Base-by-base conservation (phyloP, 805 yeast species). In the Cyberlindnera euphorbiiphila region DNA sequence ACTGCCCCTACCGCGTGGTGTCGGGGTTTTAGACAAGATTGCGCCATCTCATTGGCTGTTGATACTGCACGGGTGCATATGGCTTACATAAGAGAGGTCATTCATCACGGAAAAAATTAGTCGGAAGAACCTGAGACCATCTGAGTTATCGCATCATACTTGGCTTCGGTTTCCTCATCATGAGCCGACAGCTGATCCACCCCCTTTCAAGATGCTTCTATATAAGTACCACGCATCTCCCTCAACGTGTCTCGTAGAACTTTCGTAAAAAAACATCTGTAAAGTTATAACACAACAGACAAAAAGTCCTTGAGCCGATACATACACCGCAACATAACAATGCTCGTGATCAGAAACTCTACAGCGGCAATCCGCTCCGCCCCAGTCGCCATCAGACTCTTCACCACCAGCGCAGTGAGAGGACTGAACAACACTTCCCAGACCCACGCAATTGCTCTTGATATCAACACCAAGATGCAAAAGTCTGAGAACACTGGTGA, bases 401-500 rank as follows among this genome's bases (percentile, higher is more conserved):
- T 42, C 34, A 23, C 43, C 25, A 41, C 42, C 2, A 21, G 36
- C 3, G 29, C 32, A 13, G 19, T 24, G 10, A 36, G 45, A 27
- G n/a, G 34, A 6, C 34, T 53, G 20, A 45, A 50, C 32, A 47
- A 49, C 37, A 35, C 50, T 7, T 37, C 56, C 8, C 50, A 41
- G 36, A 44, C 51, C 18, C 38, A 46, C 10, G 54, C 57, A 12
- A 45, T 43, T 8, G 50, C 50, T 3, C 26, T 46, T 16, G 44
- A 52, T 25, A 29, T 41, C 25, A 32, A 30, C 26, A 29, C 37
- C 31, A 22, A 26, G 28, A 21, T 27, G 25, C 44, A 34, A 34
- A 44, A 22, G 18, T 5, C 29, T 4, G 29, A 33, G 4, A 25
- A 31, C 16, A 27, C 55, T 4, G 66, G 68, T 12, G 60, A 62